A percentile compares a stretch with the other conserved stretches of the same genome.
Conservation (phyloP, 2,329 filamentous ascomycete species). For the Fusarium sublunatum region DNA sequence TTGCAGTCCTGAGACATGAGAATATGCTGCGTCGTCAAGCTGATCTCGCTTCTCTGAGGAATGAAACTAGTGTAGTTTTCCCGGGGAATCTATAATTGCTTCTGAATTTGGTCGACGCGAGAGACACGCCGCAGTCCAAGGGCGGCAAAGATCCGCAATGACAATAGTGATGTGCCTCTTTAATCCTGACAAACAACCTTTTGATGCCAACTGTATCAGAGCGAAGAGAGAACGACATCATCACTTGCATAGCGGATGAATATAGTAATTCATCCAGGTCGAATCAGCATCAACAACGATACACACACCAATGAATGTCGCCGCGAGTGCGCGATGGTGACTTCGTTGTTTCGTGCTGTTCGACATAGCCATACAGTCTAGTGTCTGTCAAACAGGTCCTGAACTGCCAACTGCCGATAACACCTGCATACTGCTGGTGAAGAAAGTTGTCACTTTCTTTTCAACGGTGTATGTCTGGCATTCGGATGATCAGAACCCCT, state of each 20-base stretch:
- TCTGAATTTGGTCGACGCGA: conserved; percentile 36
- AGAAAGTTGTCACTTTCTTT: conserved; percentile 1
- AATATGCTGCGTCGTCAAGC: conserved; percentile 12
- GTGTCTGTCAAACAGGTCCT: conserved; percentile 2
- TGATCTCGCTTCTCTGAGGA: conserved; percentile 14
- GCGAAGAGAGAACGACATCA: conserved; percentile 17
- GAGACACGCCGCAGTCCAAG: conserved; percentile 19
- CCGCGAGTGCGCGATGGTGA: conserved; percentile 18
- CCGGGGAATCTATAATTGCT: conserved; percentile 50
- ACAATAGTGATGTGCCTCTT: conserved; percentile 1
- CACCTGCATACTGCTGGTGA: conserved; percentile 1
- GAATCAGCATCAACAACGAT: conserved; percentile 18
- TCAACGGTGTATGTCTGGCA: neutral
- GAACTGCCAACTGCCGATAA: neutral
- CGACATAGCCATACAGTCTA: conserved; percentile 1
- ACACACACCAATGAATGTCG: conserved; percentile 21
- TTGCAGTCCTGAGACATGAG: conserved; percentile 29
- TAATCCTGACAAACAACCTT: neutral
- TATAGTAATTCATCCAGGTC: neutral
- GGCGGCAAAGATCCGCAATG: conserved; percentile 22
- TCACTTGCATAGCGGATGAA: conserved; percentile 8
- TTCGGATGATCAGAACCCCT: neutral
- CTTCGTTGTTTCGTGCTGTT: conserved; percentile 20
- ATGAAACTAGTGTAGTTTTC: conserved; percentile 46
- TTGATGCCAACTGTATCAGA: conserved; percentile 17